Conservation (phyloP, 2,329 filamentous ascomycete genomes). For the Coniochaeta pulveracea region DNA sequence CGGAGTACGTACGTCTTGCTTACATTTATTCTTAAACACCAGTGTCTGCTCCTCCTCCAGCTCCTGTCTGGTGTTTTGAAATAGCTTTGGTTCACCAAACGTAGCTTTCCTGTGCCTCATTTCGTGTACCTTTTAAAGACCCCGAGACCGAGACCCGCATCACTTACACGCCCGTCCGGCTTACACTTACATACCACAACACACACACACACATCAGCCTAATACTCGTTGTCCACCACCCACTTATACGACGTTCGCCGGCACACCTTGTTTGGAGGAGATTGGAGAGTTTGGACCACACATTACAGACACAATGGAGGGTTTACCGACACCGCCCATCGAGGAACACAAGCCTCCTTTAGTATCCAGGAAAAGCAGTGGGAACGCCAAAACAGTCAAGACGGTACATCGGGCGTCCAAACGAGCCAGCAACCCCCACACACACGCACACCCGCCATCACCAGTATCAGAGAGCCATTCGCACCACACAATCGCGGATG, state of each 20-base stretch:
- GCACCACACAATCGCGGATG: constrained; percentile 31
- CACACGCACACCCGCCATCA: constrained; percentile 23
- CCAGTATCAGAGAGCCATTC: constrained; percentile 27
- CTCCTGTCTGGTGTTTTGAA: no score
- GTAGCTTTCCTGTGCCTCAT: no score
- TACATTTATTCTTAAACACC: constrained; percentile 5
- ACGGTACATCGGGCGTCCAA: constrained; percentile 39
- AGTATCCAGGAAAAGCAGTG: constrained; percentile 24
- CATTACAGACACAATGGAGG: constrained; percentile 30
- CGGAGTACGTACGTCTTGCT: constrained; percentile 1
- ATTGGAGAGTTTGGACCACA: constrained; percentile 1
- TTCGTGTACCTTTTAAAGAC: no score
- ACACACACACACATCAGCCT: constrained; percentile 1
- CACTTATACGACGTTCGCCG: no score
- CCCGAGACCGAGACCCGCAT: not conserved
- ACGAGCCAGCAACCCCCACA: constrained; percentile 24
- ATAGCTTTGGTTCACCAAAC: no score
- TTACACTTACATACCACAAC: not conserved
- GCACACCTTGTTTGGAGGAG: no score
- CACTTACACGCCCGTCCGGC: constrained; percentile 1
- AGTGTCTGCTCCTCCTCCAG: no score
- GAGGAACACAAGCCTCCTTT: constrained; percentile 33
- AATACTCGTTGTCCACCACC: no score
- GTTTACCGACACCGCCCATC: constrained; percentile 40
- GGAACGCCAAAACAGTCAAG: constrained; percentile 34